A percentile compares a stretch with the other conserved stretches of the same genome.
phyloP scores from a whole-genome alignment of 192 early-diverging fungal species.

The Pilobolus umbonatus region DNA sequence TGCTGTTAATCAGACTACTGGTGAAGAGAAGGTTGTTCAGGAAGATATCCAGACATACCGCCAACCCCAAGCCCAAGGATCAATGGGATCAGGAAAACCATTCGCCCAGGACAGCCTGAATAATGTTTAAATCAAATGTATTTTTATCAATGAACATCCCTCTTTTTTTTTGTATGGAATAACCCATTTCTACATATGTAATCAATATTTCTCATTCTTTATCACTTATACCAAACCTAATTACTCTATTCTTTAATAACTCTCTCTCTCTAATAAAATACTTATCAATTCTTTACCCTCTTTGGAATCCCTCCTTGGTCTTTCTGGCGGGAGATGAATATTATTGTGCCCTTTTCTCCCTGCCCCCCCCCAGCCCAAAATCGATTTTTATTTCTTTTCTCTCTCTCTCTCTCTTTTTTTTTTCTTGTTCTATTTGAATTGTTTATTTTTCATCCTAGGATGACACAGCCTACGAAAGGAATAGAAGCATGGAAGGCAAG shows the following conservation, averaged over 20 bases:
- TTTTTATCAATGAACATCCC: too few species aligned
- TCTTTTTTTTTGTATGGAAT: background rate
- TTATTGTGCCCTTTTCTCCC: too few species aligned
- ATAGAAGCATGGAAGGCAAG: conserved; percentile 44
- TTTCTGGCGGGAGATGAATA: too few species aligned
- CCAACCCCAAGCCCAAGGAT: conserved; percentile 10
- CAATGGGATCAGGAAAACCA: conserved; percentile 13
- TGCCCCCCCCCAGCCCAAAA: too few species aligned
- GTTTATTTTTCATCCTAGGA: background rate
- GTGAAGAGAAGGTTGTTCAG: conserved; percentile 23
- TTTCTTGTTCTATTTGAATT: background rate
- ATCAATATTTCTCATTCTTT: background rate
- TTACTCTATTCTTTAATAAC: background rate
- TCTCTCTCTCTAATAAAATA: too few species aligned
- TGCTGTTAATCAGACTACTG: conserved; percentile 32
- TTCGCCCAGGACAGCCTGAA: background rate
- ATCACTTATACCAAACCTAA: background rate
- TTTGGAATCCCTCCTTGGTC: background rate
- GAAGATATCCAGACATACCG: conserved; percentile 15
- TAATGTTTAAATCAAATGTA: background rate
- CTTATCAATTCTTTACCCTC: too few species aligned
- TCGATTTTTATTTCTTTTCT: background rate
- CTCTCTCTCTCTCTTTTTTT: conserved; percentile 6
- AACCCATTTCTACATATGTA: background rate
- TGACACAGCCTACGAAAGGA: conserved; percentile 10